Percentiles rank a stretch among this genome's conserved stretches.
Conservation (phyloP, 768 basidiomycete genomes). For the Tulasnella sp. region DNA sequence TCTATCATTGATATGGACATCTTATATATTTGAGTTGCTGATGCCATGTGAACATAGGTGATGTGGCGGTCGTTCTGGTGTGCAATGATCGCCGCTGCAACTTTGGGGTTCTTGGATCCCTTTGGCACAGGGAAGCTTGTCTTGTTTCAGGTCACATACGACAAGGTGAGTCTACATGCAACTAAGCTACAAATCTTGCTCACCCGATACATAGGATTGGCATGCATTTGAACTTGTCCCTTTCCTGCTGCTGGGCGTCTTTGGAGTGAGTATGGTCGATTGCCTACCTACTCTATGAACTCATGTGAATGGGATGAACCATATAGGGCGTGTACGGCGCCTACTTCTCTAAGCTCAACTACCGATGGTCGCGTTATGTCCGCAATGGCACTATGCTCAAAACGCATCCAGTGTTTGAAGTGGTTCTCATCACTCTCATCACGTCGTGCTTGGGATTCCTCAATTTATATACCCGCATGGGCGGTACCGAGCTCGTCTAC, state of each 20-base stretch:
- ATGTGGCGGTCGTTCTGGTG: conserved; percentile 74
- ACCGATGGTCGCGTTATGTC: conserved; percentile 75
- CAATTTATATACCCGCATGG: conserved; percentile 86
- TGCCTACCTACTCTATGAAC: not conserved
- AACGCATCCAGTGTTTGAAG: conserved; percentile 71
- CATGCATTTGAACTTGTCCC: conserved; percentile 79
- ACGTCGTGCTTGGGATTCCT: conserved; percentile 74
- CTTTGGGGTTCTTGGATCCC: conserved; percentile 53
- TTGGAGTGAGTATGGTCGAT: conserved; percentile 50
- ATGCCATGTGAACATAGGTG: conserved; percentile 9
- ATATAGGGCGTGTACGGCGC: conserved; percentile 85
- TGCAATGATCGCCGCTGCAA: conserved; percentile 31
- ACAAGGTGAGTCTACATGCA: conserved; percentile 49
- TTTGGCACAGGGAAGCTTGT: conserved; percentile 94
- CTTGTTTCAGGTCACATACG: conserved; percentile 83
- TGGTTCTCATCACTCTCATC: conserved; percentile 64
- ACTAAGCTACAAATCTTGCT: too few species aligned
- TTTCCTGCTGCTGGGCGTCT: conserved; percentile 77
- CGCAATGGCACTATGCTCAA: conserved; percentile 75
- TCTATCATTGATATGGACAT: not conserved
- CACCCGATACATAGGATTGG: conserved; percentile 56
- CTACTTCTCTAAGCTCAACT: conserved; percentile 83
- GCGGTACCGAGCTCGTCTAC: conserved; percentile 90
- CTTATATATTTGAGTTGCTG: conserved; percentile 11
- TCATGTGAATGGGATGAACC: conserved; percentile 10